Evolutionary conservation across 352 stramenopile species (phyloP), one percentile per base, ranked within the genome.

Genomic region (Ochromonadaceae sp.): DNA sequence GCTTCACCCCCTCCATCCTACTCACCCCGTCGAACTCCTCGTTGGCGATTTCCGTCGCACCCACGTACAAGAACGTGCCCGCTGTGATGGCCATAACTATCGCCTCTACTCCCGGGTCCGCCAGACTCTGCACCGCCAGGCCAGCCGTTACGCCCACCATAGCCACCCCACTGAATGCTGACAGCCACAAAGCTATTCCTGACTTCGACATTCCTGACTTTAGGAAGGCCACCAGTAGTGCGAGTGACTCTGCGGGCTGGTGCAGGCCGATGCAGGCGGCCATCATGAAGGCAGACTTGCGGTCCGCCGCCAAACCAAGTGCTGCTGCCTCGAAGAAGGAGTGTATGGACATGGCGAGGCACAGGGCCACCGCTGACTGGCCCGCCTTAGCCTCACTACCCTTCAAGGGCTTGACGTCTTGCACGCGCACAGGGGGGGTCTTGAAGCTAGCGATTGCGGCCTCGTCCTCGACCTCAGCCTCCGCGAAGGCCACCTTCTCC

Each of bases 11-110:
- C n/a, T n/a, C n/a, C n/a, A n/a, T n/a, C n/a, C n/a, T n/a, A n/a
- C n/a, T n/a, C n/a, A n/a, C n/a, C n/a, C n/a, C n/a, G n/a, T n/a
- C n/a, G n/a, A 69, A 65, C 61, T 85, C 78, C 66, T 85, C 78
- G 14, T 76, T 78, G 59, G 83, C 83, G 2, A 87, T 78, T 70
- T 91, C 83, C 1, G 83, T 87, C 22, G 81, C 81, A 57, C 83
- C 81, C 20, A 91, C 83, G 72, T 89, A 91, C 15, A 91, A 73
- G 71, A 91, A 91, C 2, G 83, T 91, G 66, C 83, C 83, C 22
- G 81, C 82, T 26, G 87, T 82, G 49, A 88, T 67, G 25, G 81
- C 81, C 49, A 90, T 66, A 72, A 89, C 79, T 9, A 84, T 74
- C 10, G 80, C 74, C 74, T 88, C 83, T 14, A 86, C 73, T 56